phyloP scores from a whole-genome alignment of 75 land plant genomes.

The Ceratopteris richardii region DNA sequence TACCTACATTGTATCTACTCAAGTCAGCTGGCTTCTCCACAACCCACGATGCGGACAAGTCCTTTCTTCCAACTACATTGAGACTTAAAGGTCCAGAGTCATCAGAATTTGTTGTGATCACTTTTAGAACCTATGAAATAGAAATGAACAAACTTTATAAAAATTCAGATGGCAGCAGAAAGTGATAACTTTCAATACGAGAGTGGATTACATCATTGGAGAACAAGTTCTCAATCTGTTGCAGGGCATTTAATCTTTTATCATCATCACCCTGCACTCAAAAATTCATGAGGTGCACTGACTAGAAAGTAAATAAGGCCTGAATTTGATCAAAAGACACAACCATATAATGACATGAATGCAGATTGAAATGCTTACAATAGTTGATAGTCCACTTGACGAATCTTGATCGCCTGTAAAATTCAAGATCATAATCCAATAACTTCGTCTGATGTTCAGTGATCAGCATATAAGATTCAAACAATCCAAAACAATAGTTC shows the following conservation, averaged over 20 bases:
- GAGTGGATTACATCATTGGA: slow-evolving; percentile 51
- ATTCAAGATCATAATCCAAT: not conserved
- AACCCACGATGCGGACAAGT: slow-evolving; percentile 78
- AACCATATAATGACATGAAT: too few relatives aligned
- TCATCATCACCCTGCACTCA: slow-evolving; percentile 36
- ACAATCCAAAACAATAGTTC: too few relatives aligned
- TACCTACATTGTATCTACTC: too few relatives aligned
- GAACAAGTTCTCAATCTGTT: slow-evolving; percentile 48
- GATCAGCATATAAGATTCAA: slow-evolving; percentile 1
- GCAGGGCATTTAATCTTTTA: slow-evolving; percentile 48
- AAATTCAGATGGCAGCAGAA: not conserved
- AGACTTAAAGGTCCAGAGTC: slow-evolving; percentile 67
- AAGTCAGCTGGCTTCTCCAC: slow-evolving; percentile 20
- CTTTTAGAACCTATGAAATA: slow-evolving; percentile 57
- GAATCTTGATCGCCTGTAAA: too few relatives aligned
- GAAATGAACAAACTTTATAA: not conserved
- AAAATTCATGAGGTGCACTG: not conserved
- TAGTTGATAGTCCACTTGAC: too few relatives aligned
- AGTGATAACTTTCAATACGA: not conserved
- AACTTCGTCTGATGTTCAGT: not conserved
- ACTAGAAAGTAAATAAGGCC: too few relatives aligned
- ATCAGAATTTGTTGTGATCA: slow-evolving; percentile 40
- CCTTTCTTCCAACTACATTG: slow-evolving; percentile 53
- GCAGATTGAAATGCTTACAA: too few relatives aligned
- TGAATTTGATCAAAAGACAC: too few relatives aligned